Evolutionary conservation across 768 basidiomycete species (phyloP), one percentile per base, ranked within the genome.

Genomic region (Termitomyces sp.): DNA sequence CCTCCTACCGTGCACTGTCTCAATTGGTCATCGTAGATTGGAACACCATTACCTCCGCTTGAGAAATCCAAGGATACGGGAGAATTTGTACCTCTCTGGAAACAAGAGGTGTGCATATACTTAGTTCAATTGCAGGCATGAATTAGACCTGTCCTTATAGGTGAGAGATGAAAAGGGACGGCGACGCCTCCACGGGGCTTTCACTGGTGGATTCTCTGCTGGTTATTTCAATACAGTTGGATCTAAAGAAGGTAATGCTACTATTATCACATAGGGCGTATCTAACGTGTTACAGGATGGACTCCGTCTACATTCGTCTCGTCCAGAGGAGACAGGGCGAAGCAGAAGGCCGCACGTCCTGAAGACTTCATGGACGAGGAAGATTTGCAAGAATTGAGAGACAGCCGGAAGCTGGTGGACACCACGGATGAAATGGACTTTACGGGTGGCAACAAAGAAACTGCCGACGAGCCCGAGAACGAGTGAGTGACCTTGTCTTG

Each of bases 291-390:
- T 63, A 4, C 36, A 97, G 95, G 96, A 85, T 99, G 95, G 94
- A 71, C 92, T 8, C 97, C 97, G 0, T 82, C 89, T 35, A 91
- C 92, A 2, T 99, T 98, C 71, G 86, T 91, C 14, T 98, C 96
- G 0, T 97, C 95, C 7, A 82, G 94, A 33, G 72, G 69, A 30
- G 88, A 91, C 45, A 83, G 94, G 49, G 83, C 83, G 47, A 87
- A 87, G 69, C 71, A 81, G 63, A 78, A 82, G 64, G 73, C 72
- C 2, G 72, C 79, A n/a, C 79, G 80, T 33, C 88, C 93, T 0
- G 92, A 96, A 71, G 94, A 97, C 68, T 98, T 92, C 68, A 98
- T 99, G 97, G 97, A 99, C 73, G 97, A 98, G 44, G 97, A 99
- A 72, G 97, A 98, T 69, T 75, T 98, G 16, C 85, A 90, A 46